A percentile compares a stretch with the other conserved stretches of the same genome.
phyloP scores from a whole-genome alignment of 495 filamentous ascomycete species.

The Xylaria intraflava region DNA sequence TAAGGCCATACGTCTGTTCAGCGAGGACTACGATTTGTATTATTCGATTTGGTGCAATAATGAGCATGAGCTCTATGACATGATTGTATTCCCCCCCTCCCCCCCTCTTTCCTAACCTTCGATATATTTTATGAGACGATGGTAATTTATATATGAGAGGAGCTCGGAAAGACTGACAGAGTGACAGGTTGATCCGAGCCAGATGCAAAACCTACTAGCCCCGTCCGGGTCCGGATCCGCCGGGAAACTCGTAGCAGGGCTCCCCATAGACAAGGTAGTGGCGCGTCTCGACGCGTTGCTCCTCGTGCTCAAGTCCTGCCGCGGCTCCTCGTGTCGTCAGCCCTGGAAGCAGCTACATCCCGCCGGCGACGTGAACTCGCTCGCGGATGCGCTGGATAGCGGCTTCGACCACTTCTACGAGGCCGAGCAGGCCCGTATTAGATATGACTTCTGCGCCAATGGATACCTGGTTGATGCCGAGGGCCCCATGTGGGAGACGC shows the following conservation, averaged over 20 bases:
- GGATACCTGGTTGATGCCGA: slow-evolving; percentile 53
- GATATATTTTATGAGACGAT: no score
- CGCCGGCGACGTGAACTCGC: slow-evolving; percentile 24
- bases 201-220: slow-evolving; percentile 49
- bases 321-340: slow-evolving; percentile 40
- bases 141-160: no score
- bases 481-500: slow-evolving; percentile 36
- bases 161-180: background rate
- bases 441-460: slow-evolving; percentile 47
- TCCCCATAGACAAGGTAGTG: slow-evolving; percentile 30
- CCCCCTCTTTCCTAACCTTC: background rate
- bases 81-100: slow-evolving; percentile 33
- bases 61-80: slow-evolving; percentile 56
- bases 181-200: slow-evolving; percentile 47
- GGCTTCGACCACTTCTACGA: slow-evolving; percentile 49
- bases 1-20: slow-evolving; percentile 48
- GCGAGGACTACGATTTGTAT: slow-evolving; percentile 47
- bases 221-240: background rate
- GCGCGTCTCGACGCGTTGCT: slow-evolving; percentile 51
- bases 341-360: slow-evolving; percentile 55
- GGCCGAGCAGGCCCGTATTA: slow-evolving; percentile 25
- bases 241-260: slow-evolving; percentile 24
- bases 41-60: slow-evolving; percentile 59
- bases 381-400: slow-evolving; percentile 33
- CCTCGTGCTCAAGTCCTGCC: slow-evolving; percentile 55